These are phyloP conservation scores for Goniomonas avonlea DNA, from an alignment of 78 protist genomes.

Conservation along the genomic window DNA sequence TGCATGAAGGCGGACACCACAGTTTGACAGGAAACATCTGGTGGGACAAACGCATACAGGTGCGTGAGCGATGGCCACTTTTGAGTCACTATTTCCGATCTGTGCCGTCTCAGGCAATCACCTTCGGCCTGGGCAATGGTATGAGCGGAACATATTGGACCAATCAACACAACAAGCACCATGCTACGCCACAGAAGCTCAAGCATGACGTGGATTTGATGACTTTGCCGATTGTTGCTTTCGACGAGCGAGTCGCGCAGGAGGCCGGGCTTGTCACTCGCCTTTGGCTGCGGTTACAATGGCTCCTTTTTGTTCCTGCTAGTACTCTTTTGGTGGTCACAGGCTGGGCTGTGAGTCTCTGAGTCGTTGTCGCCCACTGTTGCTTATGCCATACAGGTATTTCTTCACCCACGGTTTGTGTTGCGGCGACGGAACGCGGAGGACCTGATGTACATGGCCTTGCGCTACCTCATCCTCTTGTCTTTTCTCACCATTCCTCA, in stretches of 20 bases:
- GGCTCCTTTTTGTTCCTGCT: background rate
- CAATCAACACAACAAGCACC: slow-evolving; percentile 36
- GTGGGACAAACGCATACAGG: background rate
- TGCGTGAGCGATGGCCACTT: too few relatives aligned
- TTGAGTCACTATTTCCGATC: too few relatives aligned
- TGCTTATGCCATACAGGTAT: too few relatives aligned
- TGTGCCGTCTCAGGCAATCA: too few relatives aligned
- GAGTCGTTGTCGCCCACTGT: too few relatives aligned
- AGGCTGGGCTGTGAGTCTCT: too few relatives aligned
- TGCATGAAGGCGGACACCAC: slow-evolving; percentile 38
- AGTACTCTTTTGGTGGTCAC: background rate
- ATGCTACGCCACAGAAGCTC: slow-evolving; percentile 35
- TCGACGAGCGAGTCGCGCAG: background rate
- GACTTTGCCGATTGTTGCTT: background rate
- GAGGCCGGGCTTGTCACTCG: background rate
- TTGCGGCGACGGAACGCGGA: background rate
- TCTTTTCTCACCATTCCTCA: background rate
- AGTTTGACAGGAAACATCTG: slow-evolving; percentile 14
- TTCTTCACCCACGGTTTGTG: slow-evolving; percentile 15
- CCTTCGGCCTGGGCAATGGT: background rate
- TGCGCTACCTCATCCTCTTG: background rate
- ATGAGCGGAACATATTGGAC: too few relatives aligned
- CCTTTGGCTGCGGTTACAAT: slow-evolving; percentile 3
- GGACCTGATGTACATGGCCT: background rate
- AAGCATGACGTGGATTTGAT: slow-evolving; percentile 25